phyloP scores from a whole-genome alignment of 2,329 filamentous ascomycete genomes.

The Neophaeococcomyces mojaviensis region DNA sequence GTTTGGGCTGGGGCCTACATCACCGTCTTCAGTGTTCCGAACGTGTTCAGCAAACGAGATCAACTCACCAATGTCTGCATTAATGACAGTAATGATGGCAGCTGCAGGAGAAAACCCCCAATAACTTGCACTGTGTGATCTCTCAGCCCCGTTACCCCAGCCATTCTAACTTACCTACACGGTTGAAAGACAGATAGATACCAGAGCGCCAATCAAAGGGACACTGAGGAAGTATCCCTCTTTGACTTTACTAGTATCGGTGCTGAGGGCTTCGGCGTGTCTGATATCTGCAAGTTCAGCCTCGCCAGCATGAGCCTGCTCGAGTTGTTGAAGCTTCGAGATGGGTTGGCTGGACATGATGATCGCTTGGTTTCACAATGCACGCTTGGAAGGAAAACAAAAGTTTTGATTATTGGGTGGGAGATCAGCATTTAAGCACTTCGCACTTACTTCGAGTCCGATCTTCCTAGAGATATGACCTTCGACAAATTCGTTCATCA shows the following conservation, averaged over 20 bases:
- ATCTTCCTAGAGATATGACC: no score
- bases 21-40: background rate
- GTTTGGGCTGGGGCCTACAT: constrained; percentile 9
- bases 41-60: background rate
- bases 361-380: no score
- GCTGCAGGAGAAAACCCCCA: constrained; percentile 18
- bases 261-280: constrained; percentile 1
- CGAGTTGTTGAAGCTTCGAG: constrained; percentile 2
- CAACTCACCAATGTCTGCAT: constrained; percentile 14
- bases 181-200: no score
- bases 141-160: no score
- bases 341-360: no score
- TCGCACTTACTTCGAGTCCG: no score
- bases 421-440: no score
- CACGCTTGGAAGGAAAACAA: no score
- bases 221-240: constrained; percentile 6
- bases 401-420: no score
- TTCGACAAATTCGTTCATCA: no score
- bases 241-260: background rate
- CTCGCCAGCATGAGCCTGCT: constrained; percentile 3
- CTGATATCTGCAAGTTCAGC: constrained; percentile 1
- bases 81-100: constrained; percentile 15
- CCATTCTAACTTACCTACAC: no score
- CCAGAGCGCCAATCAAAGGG: background rate
- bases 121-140: background rate